Base-by-base conservation (phyloP, 352 stramenopile species). In the Pythium brachiatum region DNA sequence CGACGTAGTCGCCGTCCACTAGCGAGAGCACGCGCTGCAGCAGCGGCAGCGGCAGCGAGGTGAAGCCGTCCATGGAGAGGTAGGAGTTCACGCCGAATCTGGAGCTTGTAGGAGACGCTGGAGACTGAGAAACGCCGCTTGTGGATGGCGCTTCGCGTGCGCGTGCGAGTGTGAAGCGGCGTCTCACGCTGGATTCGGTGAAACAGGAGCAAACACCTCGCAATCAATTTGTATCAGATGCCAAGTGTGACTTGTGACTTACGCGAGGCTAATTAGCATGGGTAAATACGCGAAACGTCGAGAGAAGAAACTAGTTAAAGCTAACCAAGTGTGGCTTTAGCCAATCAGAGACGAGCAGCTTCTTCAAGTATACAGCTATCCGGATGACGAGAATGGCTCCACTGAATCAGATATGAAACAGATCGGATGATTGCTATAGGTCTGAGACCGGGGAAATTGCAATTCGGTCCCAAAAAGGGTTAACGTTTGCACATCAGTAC, bases 1-100 rank as follows among this genome's bases (percentile, higher is more conserved):
- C 47, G 46, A 68, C 47, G 54, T 68, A 68, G 46, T 47, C 38
- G 62, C 53, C 53, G 62, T 68, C 62, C 26, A 48, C 48, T 20
- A 63, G 26, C 26, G 53, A 11, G 44, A 68, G 62, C 34, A 68
- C 53, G 46, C 39, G 62, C 54, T 68, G 62, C 46, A 68, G 36
- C 34, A 68, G 53, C 21, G 44, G 51, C 44, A 68, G 51, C 36
- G 62, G 62, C 12, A 68, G 38, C 53, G 47, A 29, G 27, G 44
- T 9, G 54, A 68, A 57, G 52, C 43, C 29, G 41, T 67, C 60
- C 60, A 67, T 67, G 20, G 18, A 1, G 39, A 26, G 39, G 4
- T 20, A 15, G 39, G 4, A 7, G 1, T 44, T 44, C 21, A 13
- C 21, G 15, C 15, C 7, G 39, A 47, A 26, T 47, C 7, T 3